phyloP scores from a whole-genome alignment of 164 flowering plant species.

The Buxus sempervirens region DNA sequence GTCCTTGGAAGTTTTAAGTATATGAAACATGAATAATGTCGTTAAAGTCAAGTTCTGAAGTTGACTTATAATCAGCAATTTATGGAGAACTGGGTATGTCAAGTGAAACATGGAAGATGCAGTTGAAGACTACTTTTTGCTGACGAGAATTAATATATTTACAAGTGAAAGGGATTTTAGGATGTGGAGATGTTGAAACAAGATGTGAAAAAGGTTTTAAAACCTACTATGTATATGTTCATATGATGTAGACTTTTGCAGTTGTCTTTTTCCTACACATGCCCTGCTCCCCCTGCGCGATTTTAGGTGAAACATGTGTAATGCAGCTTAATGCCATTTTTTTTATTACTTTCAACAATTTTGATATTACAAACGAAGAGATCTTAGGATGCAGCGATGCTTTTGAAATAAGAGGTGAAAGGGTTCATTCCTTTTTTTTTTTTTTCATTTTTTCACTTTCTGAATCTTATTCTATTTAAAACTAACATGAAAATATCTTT shows the following conservation, averaged over 20 bases:
- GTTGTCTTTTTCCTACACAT: no score
- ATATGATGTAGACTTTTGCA: no score
- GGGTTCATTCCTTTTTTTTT: conserved; percentile 55
- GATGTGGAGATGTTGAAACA: not conserved
- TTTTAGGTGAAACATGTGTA: no score
- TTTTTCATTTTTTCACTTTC: not conserved
- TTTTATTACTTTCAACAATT: no score
- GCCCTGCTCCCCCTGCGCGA: no score
- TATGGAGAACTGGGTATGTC: not conserved
- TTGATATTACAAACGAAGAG: no score
- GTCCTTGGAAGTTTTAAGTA: no score
- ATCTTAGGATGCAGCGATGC: no score
- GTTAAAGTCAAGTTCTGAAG: not conserved
- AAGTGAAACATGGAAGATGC: not conserved
- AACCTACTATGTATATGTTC: not conserved
- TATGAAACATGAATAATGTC: no score
- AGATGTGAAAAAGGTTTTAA: not conserved
- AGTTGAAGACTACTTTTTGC: not conserved
- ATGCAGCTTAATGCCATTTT: no score
- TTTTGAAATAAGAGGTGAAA: conserved; percentile 58
- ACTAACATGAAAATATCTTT: not conserved
- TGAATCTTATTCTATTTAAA: not conserved
- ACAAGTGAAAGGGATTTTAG: not conserved
- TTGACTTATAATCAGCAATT: not conserved
- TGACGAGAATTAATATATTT: not conserved